Conservation (phyloP, 2,329 filamentous ascomycete genomes). For the Colletotrichum gigasporum region DNA sequence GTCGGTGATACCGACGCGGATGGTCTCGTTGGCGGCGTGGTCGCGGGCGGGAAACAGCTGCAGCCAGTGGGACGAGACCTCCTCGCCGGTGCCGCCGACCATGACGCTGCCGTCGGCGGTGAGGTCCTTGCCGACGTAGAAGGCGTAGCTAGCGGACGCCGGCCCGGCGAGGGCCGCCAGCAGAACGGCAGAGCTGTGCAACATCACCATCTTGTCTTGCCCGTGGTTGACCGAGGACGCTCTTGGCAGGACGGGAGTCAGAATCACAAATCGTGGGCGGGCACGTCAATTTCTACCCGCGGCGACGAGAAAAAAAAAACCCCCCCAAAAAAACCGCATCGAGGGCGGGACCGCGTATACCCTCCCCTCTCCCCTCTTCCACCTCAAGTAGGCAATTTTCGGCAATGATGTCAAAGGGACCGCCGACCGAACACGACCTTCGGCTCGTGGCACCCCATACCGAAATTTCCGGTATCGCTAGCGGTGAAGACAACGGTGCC, state of each 20-base stretch:
- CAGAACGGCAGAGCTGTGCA: slow-evolving; percentile 16
- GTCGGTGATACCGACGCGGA: slow-evolving; percentile 52
- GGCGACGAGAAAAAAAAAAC: background rate
- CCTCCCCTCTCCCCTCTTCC: background rate
- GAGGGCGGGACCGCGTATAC: background rate
- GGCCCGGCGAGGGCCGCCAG: slow-evolving; percentile 30
- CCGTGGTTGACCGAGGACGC: background rate
- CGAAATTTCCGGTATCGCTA: slow-evolving; percentile 29
- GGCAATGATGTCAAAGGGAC: slow-evolving; percentile 16
- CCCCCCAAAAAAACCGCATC: too few relatives aligned
- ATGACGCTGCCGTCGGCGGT: slow-evolving; percentile 52
- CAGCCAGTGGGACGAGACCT: slow-evolving; percentile 57
- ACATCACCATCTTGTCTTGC: slow-evolving; percentile 22
- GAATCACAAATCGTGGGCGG: background rate
- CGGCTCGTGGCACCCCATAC: slow-evolving; percentile 17
- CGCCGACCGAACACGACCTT: slow-evolving; percentile 13
- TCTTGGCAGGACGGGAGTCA: background rate
- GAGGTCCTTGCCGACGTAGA: slow-evolving; percentile 56
- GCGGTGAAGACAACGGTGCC: slow-evolving; percentile 18
- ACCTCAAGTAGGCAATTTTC: slow-evolving; percentile 1
- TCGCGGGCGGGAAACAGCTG: slow-evolving; percentile 53
- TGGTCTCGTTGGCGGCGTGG: slow-evolving; percentile 49
- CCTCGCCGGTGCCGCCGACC: slow-evolving; percentile 56
- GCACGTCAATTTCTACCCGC: background rate
- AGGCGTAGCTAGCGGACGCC: slow-evolving; percentile 53